These are phyloP conservation scores for Aristolochia contorta DNA, from an alignment of 164 flowering plant species.

Conservation along the genomic window DNA sequence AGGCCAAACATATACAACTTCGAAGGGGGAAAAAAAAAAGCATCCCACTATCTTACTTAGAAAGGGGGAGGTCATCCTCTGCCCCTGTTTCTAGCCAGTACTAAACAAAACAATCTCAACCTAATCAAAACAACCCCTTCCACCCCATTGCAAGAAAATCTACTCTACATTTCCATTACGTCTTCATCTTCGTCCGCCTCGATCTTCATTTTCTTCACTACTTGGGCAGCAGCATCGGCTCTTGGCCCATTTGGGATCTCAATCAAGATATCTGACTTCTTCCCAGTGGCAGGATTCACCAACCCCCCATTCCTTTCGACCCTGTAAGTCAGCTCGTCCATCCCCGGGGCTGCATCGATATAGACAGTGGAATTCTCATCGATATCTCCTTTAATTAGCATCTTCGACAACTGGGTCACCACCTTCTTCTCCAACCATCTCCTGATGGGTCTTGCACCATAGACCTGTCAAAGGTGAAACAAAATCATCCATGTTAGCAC, in stretches of 20 bases:
- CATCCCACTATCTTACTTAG: no score
- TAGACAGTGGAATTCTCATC: conserved; percentile 90
- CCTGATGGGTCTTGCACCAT: conserved; percentile 87
- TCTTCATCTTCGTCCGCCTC: conserved; percentile 13
- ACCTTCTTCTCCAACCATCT: conserved; percentile 89
- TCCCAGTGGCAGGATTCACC: conserved; percentile 45
- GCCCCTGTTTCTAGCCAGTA: no score
- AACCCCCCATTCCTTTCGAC: conserved; percentile 57
- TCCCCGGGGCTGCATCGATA: conserved; percentile 41
- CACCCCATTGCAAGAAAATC: background rate
- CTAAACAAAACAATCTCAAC: no score
- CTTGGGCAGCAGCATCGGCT: conserved; percentile 29
- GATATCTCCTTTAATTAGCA: conserved; percentile 68
- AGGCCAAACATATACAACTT: no score
- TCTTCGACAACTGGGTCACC: conserved; percentile 71
- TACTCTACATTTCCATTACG: conserved; percentile 6
- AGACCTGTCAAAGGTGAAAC: conserved; percentile 32
- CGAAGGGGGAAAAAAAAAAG: no score
- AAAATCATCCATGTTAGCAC: background rate
- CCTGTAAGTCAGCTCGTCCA: conserved; percentile 9
- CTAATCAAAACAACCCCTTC: no score
- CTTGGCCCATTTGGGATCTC: conserved; percentile 31
- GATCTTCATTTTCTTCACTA: conserved; percentile 61
- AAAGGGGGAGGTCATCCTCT: no score
- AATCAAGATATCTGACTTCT: conserved; percentile 46